A percentile compares a stretch with the other conserved stretches of the same genome.
Evolutionary conservation across 768 basidiomycete genomes (phyloP).

Genomic region (Rhodotorula taiwanensis): DNA sequence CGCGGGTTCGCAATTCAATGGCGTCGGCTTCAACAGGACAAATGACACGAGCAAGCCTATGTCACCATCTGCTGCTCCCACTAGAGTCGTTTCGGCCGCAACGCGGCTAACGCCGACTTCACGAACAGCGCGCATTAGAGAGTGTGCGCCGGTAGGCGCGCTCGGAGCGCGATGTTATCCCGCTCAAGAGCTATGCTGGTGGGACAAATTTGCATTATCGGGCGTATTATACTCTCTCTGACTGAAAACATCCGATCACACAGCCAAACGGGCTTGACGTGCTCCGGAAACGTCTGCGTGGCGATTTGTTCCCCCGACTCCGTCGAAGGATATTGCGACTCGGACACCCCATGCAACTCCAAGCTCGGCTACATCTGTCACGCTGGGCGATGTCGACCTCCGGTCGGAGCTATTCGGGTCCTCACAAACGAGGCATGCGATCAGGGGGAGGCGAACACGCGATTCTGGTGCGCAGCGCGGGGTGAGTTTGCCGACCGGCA

Average conservation of each 20-base stretch:
- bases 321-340: constrained; percentile 33
- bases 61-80: too few species aligned
- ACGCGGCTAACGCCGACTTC: too few species aligned
- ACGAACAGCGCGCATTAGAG: too few species aligned
- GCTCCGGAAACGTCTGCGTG: constrained; percentile 16
- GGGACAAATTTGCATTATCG: background rate
- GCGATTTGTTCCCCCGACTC: constrained; percentile 27
- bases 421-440: constrained; percentile 21
- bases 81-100: too few species aligned
- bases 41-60: too few species aligned
- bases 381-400: constrained; percentile 27
- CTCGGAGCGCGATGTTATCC: constrained; percentile 23
- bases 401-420: constrained; percentile 24
- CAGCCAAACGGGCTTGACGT: constrained; percentile 25
- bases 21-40: too few species aligned
- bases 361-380: constrained; percentile 30
- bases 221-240: background rate
- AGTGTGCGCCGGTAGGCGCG: background rate
- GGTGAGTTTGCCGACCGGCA: too few species aligned
- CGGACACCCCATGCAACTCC: constrained; percentile 17
- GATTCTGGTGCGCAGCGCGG: constrained; percentile 23
- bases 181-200: constrained; percentile 16
- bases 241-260: background rate
- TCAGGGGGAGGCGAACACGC: constrained; percentile 29
- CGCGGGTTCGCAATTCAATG: too few species aligned